Evolutionary conservation across 2,329 filamentous ascomycete species (phyloP), one percentile per base, ranked within the genome.

Genomic region (Curvularia lunata): DNA sequence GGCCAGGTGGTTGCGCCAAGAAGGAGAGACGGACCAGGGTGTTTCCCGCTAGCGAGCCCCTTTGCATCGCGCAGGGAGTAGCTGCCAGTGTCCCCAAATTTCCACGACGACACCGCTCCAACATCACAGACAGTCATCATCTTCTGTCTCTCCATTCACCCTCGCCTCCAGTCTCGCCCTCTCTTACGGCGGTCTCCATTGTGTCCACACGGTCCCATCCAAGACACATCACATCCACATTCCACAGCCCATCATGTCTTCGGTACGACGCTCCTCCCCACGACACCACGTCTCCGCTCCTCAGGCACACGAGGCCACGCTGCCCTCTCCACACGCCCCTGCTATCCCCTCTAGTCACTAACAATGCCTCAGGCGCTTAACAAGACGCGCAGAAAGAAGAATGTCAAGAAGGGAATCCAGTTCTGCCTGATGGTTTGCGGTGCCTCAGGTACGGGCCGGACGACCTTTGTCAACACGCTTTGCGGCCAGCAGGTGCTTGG

Each of bases 381-480:
- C 82, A 70, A 97, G 91, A 93, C 97, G 79, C 93, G 95, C 83
- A 90, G 92, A 82, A 99, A 99, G 94, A 99, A 99, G 91, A 98
- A 99, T 87, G 94, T 99, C 84, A 97, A 97, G 91, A 97, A 97
- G 88, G 95, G 95, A 78, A 98, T 99, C 78, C 95, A 99, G 86
- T 99, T 99, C 85, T 98, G 93, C 81, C 83, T 99, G 87, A 99
- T 99, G 95, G 95, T 99, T 76, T 98, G 95, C 79, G 95, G 95
- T 84, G 95, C 95, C 78, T 98, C 94, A 72, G 95, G 95, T 81
- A 98, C 95, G 81, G 95, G 95, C 76, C 91, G 95, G 78, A 99
- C 95, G 66, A 99, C 95, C 74, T 99, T 99, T 75, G 95, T 99
- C 81, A 99, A 99, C 85, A 99, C 95, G 51, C 92, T 99, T 69